Evolutionary conservation across 148 eudicot genomes (phyloP).

Genomic region (Rhododendron griersonianum): DNA sequence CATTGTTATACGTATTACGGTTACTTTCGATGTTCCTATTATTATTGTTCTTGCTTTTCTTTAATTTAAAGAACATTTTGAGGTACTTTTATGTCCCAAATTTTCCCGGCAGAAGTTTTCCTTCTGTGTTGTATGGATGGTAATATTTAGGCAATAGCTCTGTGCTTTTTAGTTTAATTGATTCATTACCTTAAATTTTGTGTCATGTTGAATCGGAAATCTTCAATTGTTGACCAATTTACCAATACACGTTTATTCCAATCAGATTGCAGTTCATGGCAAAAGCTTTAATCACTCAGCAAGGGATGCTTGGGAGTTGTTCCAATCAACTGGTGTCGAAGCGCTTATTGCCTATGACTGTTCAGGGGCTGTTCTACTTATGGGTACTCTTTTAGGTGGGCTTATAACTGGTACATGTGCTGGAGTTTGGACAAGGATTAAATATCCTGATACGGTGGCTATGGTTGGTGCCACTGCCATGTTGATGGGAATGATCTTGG

Average conservation of each 20-base stretch:
- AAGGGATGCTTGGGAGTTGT: conserved; percentile 96
- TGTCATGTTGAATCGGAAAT: not conserved
- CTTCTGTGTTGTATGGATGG: not conserved
- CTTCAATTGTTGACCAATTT: not conserved
- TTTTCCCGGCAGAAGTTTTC: not conserved
- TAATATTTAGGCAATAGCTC: not conserved
- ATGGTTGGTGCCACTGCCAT: conserved; percentile 93
- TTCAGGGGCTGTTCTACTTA: conserved; percentile 89
- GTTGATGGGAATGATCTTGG: conserved; percentile 98
- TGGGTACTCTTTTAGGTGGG: conserved; percentile 88
- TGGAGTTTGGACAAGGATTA: conserved; percentile 67
- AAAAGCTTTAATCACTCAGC: conserved; percentile 94
- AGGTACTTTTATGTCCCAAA: not conserved
- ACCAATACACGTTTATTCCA: not conserved
- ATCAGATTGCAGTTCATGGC: conserved; percentile 90
- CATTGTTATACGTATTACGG: not conserved
- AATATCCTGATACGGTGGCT: conserved; percentile 60
- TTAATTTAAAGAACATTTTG: not conserved
- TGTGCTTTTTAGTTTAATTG: not conserved
- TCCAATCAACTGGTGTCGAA: conserved; percentile 96
- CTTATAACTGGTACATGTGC: conserved; percentile 87
- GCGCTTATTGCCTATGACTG: conserved; percentile 94
- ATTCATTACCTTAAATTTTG: not conserved
- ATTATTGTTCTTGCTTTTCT: not conserved
- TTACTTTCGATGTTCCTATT: not conserved